Evolutionary conservation across 1,284 basidiomycete genomes (phyloP).

Genomic region (Heterobasidion parviporum): DNA sequence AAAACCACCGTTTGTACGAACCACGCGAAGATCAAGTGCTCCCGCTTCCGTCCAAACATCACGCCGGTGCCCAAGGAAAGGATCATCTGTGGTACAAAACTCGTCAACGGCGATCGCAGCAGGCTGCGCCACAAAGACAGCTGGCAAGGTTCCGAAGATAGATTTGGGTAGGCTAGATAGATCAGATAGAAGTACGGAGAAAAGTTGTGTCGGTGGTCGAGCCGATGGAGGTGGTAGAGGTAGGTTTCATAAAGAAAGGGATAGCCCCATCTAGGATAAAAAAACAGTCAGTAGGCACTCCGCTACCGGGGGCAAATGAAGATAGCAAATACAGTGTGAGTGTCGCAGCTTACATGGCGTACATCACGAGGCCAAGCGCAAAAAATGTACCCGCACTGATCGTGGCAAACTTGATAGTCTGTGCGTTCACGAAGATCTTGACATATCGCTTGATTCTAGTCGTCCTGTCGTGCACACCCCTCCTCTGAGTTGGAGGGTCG

Average conservation of each 20-base stretch:
- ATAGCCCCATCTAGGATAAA: constrained; percentile 73
- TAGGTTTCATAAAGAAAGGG: constrained; percentile 91
- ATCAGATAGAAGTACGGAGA: constrained; percentile 95
- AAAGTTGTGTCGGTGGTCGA: constrained; percentile 98
- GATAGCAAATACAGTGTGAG: background rate
- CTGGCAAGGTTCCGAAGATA: constrained; percentile 21
- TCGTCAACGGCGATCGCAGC: constrained; percentile 56
- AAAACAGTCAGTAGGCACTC: constrained; percentile 4
- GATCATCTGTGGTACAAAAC: constrained; percentile 69
- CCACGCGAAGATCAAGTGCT: constrained; percentile 74
- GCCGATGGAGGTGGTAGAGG: constrained; percentile 84
- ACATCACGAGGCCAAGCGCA: constrained; percentile 60
- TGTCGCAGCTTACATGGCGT: constrained; percentile 59
- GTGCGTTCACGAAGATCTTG: constrained; percentile 39
- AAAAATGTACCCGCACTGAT: constrained; percentile 67
- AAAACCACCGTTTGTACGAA: constrained; percentile 89
- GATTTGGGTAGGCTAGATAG: constrained; percentile 66
- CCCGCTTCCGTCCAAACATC: constrained; percentile 42
- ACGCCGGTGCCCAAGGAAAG: constrained; percentile 63
- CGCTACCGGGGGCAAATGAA: constrained; percentile 2
- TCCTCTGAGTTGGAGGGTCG: background rate
- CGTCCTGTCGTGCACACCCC: background rate
- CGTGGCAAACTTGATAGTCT: constrained; percentile 60
- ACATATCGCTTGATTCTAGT: constrained; percentile 21
- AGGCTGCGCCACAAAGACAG: constrained; percentile 37